These are phyloP conservation scores for Myriosclerotinia scirpicola DNA, from an alignment of 2,329 filamentous ascomycete species.

Conservation along the genomic window DNA sequence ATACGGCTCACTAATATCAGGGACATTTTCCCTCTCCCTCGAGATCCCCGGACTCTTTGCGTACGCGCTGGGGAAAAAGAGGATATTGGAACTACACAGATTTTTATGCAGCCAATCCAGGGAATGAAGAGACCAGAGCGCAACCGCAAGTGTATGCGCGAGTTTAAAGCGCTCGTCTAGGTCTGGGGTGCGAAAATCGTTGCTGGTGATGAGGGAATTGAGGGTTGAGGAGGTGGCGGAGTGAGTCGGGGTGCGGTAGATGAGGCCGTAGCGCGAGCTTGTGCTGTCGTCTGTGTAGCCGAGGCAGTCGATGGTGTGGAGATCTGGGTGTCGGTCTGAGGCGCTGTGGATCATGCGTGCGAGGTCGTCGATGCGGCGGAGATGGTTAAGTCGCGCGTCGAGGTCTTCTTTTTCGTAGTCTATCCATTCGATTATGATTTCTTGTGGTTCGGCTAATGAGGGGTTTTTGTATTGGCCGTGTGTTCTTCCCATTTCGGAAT, in stretches of 20 bases:
- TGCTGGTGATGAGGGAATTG: conserved; percentile 44
- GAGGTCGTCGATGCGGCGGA: conserved; percentile 49
- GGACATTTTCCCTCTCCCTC: conserved; percentile 40
- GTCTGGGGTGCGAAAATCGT: conserved; percentile 47
- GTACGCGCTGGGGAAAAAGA: conserved; percentile 47
- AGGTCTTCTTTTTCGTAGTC: conserved; percentile 45
- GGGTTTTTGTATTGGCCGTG: conserved; percentile 42
- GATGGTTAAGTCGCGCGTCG: conserved; percentile 46
- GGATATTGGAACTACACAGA: conserved; percentile 43
- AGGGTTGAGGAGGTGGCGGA: conserved; percentile 44
- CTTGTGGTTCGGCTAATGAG: conserved; percentile 32
- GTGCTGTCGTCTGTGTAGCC: conserved; percentile 48
- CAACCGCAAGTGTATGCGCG: conserved; percentile 46
- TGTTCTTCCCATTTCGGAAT: conserved; percentile 33
- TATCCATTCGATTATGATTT: conserved; percentile 49
- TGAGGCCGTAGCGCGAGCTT: conserved; percentile 46
- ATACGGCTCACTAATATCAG: conserved; percentile 45
- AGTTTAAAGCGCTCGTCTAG: conserved; percentile 47
- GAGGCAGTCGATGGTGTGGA: conserved; percentile 43
- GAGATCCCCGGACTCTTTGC: conserved; percentile 36
- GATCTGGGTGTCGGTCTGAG: conserved; percentile 46
- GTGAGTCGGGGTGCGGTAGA: conserved; percentile 43
- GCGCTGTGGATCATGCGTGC: conserved; percentile 50
- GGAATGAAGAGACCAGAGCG: conserved; percentile 52
- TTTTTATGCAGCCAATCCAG: conserved; percentile 54